Base-by-base conservation (phyloP, 805 yeast species). In the Candida xiaguanensis region DNA sequence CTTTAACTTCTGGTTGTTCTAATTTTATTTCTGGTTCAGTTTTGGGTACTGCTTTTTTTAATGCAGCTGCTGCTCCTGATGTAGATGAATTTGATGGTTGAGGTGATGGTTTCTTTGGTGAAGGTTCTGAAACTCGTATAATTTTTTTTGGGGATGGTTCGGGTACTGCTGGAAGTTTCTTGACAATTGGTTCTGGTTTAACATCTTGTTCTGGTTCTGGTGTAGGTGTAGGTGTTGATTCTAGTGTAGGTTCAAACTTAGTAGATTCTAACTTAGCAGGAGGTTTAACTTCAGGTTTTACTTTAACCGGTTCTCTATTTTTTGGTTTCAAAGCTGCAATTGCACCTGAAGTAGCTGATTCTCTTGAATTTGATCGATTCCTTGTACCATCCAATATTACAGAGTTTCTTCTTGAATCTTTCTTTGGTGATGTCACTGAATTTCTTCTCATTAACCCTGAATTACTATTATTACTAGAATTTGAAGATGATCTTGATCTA, bases 311-410 rank as follows among this genome's bases (percentile, higher is more conserved):
- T 15, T 28, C 18, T 14, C 30, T 43, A 19, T 39, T 51, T 26
- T 41, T 44, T 13, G 16, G 12, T 12, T 41, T 50, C 37, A 57
- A 48, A 2, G 68, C 68, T 11, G 63, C 53, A 8, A 67, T 66
- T 2, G 70, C 70, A 1, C 62, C 65, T 7, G 55, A 49, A n/a
- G 63, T 45, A 16, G 40, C 38, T 8, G 43, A 37, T 3, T 70
- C 70, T 39, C 65, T 70, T 5, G 72, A 65, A 41, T 56, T 63
- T 4, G 72, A 58, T 34, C 72, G 52, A 11, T 59, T 53, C 11
- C 72, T 57, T 11, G 35, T 20, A 32, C 50, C 48, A 24, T 55
- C 30, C 36, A 56, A 60, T 2, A 62, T 41, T 52, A 53, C 51
- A 7, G 66, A 61, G 14, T 45, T 51, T 2, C 63, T 61, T 27